A percentile compares a stretch with the other conserved stretches of the same genome.
These are phyloP conservation scores for Beta macrorhiza DNA, from an alignment of 179 eudicot species.

Conservation along the genomic window DNA sequence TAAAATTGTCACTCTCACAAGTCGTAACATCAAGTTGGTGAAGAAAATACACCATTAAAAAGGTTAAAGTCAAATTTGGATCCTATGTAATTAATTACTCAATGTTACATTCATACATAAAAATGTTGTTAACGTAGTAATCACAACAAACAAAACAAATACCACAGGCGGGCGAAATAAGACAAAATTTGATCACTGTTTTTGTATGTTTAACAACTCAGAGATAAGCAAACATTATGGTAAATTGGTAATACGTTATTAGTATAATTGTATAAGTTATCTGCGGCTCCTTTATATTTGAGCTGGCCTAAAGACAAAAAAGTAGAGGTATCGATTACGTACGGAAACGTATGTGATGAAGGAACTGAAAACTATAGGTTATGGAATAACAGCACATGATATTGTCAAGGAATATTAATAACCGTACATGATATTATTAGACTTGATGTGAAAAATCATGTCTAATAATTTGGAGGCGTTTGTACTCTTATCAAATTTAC, in stretches of 20 bases:
- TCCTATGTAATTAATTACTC: not conserved
- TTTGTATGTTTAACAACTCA: not conserved
- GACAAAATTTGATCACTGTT: not conserved
- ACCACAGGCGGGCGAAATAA: not conserved
- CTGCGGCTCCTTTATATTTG: not conserved
- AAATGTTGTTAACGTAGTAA: not conserved
- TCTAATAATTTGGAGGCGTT: not conserved
- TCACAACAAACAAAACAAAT: no score
- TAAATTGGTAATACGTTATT: not conserved
- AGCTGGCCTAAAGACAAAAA: not conserved
- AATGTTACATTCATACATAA: no score
- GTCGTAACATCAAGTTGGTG: not conserved
- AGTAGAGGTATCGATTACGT: not conserved
- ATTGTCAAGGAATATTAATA: not conserved
- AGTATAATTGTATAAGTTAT: not conserved
- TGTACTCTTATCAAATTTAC: not conserved
- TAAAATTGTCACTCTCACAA: not conserved
- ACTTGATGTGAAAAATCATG: not conserved
- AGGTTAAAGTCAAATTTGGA: conserved; percentile 5
- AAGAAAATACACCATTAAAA: not conserved
- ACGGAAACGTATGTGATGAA: not conserved
- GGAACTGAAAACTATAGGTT: not conserved
- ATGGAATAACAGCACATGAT: not conserved
- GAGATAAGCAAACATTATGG: not conserved
- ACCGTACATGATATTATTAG: not conserved